phyloP scores from a whole-genome alignment of 2,329 filamentous ascomycete species.

The Blastomyces percursus region DNA sequence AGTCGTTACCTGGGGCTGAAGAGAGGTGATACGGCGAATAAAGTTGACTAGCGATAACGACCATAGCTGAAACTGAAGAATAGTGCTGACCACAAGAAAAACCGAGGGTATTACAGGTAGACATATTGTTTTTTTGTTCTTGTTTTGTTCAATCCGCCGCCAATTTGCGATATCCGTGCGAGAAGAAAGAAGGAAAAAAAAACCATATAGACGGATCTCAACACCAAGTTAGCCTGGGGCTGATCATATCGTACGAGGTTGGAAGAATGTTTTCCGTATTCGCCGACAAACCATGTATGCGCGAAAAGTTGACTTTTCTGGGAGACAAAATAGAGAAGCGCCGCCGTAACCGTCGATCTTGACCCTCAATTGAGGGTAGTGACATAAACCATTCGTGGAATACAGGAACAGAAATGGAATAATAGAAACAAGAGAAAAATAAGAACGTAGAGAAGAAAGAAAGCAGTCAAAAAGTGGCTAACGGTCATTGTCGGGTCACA shows the following conservation, averaged over 20 bases:
- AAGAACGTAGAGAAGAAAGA: conserved; percentile 13
- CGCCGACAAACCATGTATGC: conserved; percentile 24
- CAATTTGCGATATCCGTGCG: conserved; percentile 30
- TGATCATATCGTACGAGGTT: conserved; percentile 23
- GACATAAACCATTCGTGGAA: conserved; percentile 29
- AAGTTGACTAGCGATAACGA: conserved; percentile 33
- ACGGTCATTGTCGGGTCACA: not conserved
- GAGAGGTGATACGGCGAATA: conserved; percentile 30
- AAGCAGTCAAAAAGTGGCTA: not conserved
- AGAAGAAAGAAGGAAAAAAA: conserved; percentile 26
- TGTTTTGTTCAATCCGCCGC: conserved; percentile 30
- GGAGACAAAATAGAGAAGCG: conserved; percentile 29
- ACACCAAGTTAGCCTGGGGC: conserved; percentile 1
- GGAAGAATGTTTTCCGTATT: conserved; percentile 23
- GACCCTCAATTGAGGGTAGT: conserved; percentile 21
- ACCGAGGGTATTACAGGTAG: conserved; percentile 37
- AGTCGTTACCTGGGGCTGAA: conserved; percentile 32
- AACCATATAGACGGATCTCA: conserved; percentile 14
- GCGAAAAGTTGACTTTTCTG: conserved; percentile 27
- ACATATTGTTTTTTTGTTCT: conserved; percentile 20
- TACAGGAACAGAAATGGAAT: conserved; percentile 20
- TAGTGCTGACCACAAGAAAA: conserved; percentile 35
- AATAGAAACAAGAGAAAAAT: conserved; percentile 17
- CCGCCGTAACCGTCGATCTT: conserved; percentile 28
- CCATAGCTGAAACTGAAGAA: conserved; percentile 29